Evolutionary conservation across 805 yeast genomes (phyloP), one percentile per base, ranked within the genome.

Genomic region (Kuraishia cidri): DNA sequence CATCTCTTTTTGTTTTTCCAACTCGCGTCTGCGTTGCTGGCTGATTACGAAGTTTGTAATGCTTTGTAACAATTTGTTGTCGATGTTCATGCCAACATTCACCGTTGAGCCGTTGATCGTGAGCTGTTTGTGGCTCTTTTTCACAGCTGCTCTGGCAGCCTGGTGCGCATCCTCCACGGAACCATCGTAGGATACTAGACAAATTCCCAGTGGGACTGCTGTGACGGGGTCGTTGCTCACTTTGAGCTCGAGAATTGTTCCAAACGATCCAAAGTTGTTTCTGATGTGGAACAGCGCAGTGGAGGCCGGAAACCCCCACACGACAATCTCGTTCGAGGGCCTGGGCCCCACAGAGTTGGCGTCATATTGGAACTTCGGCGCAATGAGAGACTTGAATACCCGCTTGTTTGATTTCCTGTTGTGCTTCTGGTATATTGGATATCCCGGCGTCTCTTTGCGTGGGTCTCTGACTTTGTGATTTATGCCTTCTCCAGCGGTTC

Each of bases 201-300:
- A 79, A 15, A 86, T 60, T 7, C 94, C 92, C 26, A 87, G 53
- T 0, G 94, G 88, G 13, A 78, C 80, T 3, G 87, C 95, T 28
- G 83, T 76, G 15, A 64, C 62, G 1, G 90, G 84, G 47, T 87
- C 92, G 35, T 67, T 72, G 7, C 79, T 61, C 37, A 75, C 62
- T 37, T 72, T 70, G 31, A 80, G 56, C 25, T 72, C 75, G 18
- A 68, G 63, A 4, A 87, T 64, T 20, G 66, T 68, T 3, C 95
- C 95, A 54, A 62, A 80, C 16, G 67, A 55, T 26, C 66, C 66
- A 40, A 83, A 71, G 40, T 70, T 75, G 39, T 79, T 74, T 30
- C 60, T 62, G 3, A 70, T 36, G 12, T 61, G 47, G 4, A 38
- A 33, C 30, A 73, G 71, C 28, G 69, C 64, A n/a, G 71, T 63